Evolutionary conservation across 805 yeast species (phyloP).

Genomic region (Starmerella floris): DNA sequence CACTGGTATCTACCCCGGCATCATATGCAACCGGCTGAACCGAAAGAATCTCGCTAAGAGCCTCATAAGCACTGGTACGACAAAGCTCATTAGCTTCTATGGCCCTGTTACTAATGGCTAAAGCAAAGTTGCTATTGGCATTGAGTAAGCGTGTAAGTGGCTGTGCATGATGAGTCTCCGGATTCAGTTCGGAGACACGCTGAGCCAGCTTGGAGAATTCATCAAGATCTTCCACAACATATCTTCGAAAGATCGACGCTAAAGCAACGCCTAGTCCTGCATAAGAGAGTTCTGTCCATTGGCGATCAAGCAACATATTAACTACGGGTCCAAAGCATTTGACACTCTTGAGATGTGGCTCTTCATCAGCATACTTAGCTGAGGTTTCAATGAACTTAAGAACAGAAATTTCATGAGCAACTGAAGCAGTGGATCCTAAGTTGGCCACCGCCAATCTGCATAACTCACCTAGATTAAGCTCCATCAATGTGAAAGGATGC

Average conservation of each 20-base stretch:
- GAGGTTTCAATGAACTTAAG: background rate
- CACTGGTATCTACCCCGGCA: background rate
- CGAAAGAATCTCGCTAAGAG: background rate
- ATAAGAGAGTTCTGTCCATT: background rate
- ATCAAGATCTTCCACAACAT: background rate
- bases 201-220: background rate
- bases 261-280: background rate
- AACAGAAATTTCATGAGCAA: background rate
- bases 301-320: background rate
- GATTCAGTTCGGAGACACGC: background rate
- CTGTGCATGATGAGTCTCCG: background rate
- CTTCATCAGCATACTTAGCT: conserved; percentile 1
- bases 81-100: background rate
- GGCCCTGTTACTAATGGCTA: background rate
- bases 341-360: background rate
- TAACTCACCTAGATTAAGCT: conserved; percentile 1
- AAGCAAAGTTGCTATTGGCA: background rate
- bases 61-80: conserved; percentile 4
- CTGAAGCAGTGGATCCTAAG: background rate
- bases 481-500: background rate
- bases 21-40: background rate
- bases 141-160: background rate
- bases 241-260: background rate
- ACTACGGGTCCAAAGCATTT: background rate
- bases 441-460: background rate